phyloP scores from a whole-genome alignment of 1,284 basidiomycete genomes.

The Ustilago cynodontis region DNA sequence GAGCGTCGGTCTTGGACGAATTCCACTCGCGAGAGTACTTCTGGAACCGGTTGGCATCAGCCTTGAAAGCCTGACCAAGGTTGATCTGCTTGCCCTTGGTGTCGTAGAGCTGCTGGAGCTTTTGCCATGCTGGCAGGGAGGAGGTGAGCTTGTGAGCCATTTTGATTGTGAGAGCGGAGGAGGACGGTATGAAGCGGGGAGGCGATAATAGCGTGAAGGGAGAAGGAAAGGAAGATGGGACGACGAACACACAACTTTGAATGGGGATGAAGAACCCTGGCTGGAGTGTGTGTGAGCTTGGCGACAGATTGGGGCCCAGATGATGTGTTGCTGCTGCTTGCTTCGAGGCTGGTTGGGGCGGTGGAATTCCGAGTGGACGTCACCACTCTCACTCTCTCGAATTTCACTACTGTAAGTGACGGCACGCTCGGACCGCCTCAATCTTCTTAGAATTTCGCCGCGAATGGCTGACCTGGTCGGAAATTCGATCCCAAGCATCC shows the following conservation, averaged over 20 bases:
- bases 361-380: neutral
- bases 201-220: slow-evolving; percentile 6
- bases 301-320: neutral
- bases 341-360: neutral
- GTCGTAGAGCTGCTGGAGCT: slow-evolving; percentile 87
- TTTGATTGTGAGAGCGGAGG: slow-evolving; percentile 1
- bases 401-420: neutral
- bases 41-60: slow-evolving; percentile 86
- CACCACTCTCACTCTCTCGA: neutral
- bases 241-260: neutral
- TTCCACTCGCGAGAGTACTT: slow-evolving; percentile 84
- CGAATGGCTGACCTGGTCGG: neutral
- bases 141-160: slow-evolving; percentile 62
- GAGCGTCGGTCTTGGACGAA: slow-evolving; percentile 77
- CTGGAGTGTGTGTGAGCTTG: neutral
- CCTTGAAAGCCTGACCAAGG: slow-evolving; percentile 89
- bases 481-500: neutral
- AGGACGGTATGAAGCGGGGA: neutral
- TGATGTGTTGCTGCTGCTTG: neutral
- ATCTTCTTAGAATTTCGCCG: neutral
- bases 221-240: slow-evolving; percentile 7
- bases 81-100: slow-evolving; percentile 80
- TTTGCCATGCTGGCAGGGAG: slow-evolving; percentile 79
- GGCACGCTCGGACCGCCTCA: slow-evolving; percentile 41
- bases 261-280: neutral